Conservation (phyloP, 805 yeast genomes). For the Brettanomyces custersianus region DNA sequence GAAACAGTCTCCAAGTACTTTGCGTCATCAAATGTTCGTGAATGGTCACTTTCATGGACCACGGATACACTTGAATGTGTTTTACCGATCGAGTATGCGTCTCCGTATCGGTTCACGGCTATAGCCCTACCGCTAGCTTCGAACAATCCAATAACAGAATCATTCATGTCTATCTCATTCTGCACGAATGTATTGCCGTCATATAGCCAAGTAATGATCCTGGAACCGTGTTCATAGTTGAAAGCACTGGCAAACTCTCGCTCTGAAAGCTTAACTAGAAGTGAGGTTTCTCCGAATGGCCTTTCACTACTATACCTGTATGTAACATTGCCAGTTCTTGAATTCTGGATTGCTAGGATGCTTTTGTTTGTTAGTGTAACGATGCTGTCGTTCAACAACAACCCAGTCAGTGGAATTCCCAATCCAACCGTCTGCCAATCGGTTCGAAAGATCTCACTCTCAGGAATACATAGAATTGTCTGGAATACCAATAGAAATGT, state of each 20-base stretch:
- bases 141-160: slow-evolving; percentile 11
- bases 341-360: slow-evolving; percentile 20
- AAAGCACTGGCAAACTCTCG: slow-evolving; percentile 10
- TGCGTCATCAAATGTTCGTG: not conserved
- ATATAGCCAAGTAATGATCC: slow-evolving; percentile 13
- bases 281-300: slow-evolving; percentile 6
- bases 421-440: slow-evolving; percentile 47
- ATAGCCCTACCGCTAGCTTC: not conserved
- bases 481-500: not conserved
- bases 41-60: no score
- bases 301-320: slow-evolving; percentile 24
- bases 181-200: slow-evolving; percentile 9
- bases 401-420: slow-evolving; percentile 27
- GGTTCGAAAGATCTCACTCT: slow-evolving; percentile 44
- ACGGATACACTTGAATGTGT: no score
- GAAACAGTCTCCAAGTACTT: not conserved
- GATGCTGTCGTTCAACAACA: slow-evolving; percentile 9
- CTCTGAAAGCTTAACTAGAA: slow-evolving; percentile 8
- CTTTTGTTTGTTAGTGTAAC: slow-evolving; percentile 20
- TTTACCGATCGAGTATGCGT: slow-evolving; percentile 1
- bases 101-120: slow-evolving; percentile 8
- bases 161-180: slow-evolving; percentile 10
- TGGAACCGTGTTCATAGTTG: slow-evolving; percentile 9
- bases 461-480: slow-evolving; percentile 5
- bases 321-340: slow-evolving; percentile 17